phyloP scores from a whole-genome alignment of 257 asterid genomes.

The Solanum sejunctum region DNA sequence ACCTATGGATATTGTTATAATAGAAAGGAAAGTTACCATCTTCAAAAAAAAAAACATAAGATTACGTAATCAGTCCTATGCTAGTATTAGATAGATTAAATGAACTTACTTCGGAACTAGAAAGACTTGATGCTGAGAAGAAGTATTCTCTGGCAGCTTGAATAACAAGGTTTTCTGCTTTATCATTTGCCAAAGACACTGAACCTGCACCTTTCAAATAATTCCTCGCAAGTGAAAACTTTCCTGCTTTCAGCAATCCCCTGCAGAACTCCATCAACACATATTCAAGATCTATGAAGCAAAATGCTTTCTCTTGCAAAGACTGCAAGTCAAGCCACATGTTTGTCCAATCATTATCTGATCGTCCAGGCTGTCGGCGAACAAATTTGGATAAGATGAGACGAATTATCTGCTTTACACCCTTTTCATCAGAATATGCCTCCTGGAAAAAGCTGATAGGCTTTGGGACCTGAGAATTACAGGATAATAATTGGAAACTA shows the following conservation, averaged over 20 bases:
- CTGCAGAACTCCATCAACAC: conserved; percentile 88
- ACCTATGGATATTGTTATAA: no score
- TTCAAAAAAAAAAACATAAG: not conserved
- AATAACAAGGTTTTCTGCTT: conserved; percentile 91
- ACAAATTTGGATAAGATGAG: conserved; percentile 85
- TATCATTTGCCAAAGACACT: conserved; percentile 70
- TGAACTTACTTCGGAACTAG: conserved; percentile 72
- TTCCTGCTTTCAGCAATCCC: conserved; percentile 96
- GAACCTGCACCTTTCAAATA: conserved; percentile 82
- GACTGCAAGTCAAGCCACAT: conserved; percentile 93
- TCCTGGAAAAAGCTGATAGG: conserved; percentile 70
- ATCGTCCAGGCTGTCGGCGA: conserved; percentile 72
- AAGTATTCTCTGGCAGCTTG: conserved; percentile 98
- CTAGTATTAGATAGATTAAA: not conserved
- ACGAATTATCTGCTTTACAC: conserved; percentile 83
- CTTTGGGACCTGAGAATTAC: conserved; percentile 67
- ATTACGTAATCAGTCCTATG: not conserved
- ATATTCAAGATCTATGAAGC: conserved; percentile 82
- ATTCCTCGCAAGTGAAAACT: conserved; percentile 85
- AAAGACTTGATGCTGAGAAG: conserved; percentile 93
- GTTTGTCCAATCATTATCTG: conserved; percentile 92
- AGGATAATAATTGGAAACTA: not conserved
- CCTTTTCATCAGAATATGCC: conserved; percentile 58
- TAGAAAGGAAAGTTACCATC: no score
- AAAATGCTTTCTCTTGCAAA: conserved; percentile 90